Evolutionary conservation across 1,284 basidiomycete genomes (phyloP), one percentile per base, ranked within the genome.

Genomic region (Austropuccinia psidii): DNA sequence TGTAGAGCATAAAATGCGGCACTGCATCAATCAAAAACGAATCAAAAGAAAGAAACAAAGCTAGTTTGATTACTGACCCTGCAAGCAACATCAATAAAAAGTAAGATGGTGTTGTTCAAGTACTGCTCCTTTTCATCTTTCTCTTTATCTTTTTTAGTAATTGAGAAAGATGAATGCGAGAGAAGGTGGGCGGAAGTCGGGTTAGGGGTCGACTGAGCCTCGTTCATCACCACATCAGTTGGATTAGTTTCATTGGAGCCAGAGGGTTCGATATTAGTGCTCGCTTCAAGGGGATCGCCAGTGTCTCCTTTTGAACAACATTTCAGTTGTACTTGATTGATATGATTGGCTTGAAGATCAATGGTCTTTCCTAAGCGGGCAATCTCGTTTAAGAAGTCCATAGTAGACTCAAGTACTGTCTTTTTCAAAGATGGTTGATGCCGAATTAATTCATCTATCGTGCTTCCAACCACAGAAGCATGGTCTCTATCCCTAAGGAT

Each of bases 401-500:
- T 87, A 73, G 93, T 83, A 0, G 89, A 85, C 21, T 89, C 86
- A 77, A 96, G 89, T 2, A 97, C 89, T 43, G 87, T 81, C 5
- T 85, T 82, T 80, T 94, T 95, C 70, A 98, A 84, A 0, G 86
- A 85, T 1, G 96, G 96, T 80, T 99, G 96, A 80, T 99, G 96
- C 6, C 96, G 88, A 75, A 96, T 89, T 69, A 99, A 88, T 80
- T 99, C 96, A 79, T 99, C 96, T 43, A 98, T 87, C 17, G 90
- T 86, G 6, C 88, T 88, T 1, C 96, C 96, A 72, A 98, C 87
- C 55, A 91, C 83, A 27, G 90, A 88, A 0, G 92, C 90, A 78
- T 93, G 92, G 79, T 98, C 95, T 79, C 94, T 92, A 78, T 98
- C 95, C 60, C 89, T 86, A 21, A 96, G 83, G n/a, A 93, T 86